A percentile compares a stretch with the other conserved stretches of the same genome.
Conservation (phyloP, 352 stramenopile species). For the Phytophthora quininea region DNA sequence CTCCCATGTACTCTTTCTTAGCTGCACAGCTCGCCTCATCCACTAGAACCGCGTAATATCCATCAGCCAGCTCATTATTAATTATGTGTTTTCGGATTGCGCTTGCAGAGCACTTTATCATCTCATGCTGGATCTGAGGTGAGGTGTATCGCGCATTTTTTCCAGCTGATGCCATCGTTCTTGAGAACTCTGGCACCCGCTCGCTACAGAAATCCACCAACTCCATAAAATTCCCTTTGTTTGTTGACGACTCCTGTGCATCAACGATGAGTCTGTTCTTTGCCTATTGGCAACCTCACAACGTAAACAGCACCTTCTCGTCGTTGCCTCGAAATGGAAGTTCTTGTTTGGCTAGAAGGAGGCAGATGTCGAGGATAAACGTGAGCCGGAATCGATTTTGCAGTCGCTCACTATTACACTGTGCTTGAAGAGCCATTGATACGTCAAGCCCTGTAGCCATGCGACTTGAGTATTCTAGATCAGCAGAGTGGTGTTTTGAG, state of each 20-base stretch:
- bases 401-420: neutral
- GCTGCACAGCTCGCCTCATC: slow-evolving; percentile 14
- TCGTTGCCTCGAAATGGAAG: neutral
- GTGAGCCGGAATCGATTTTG: neutral
- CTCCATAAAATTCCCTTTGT: slow-evolving; percentile 15
- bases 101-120: slow-evolving; percentile 1
- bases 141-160: slow-evolving; percentile 1
- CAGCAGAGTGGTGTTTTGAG: neutral
- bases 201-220: slow-evolving; percentile 5
- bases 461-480: neutral
- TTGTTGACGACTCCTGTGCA: neutral
- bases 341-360: neutral
- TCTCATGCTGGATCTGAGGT: neutral
- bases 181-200: neutral
- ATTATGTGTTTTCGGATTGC: neutral
- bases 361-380: neutral
- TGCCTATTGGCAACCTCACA: neutral
- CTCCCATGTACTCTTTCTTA: neutral
- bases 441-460: neutral
- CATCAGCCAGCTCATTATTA: neutral
- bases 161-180: neutral
- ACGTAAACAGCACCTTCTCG: neutral
- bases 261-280: neutral
- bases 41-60: slow-evolving; percentile 1
- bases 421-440: neutral